Evolutionary conservation across 768 basidiomycete genomes (phyloP).

Genomic region (Crepidotus variabilis): DNA sequence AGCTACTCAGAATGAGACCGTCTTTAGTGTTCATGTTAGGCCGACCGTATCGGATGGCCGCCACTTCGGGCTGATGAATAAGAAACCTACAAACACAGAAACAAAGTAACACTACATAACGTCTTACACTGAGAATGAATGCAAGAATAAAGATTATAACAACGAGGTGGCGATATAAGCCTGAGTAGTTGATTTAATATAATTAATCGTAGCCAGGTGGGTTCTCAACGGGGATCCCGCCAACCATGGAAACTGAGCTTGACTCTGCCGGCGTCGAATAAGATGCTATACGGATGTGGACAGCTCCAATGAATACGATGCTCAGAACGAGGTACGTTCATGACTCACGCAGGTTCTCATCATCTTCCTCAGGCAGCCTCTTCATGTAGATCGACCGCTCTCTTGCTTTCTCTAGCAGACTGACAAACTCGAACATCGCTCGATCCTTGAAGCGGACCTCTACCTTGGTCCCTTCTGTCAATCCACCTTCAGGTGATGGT

Average conservation of each 20-base stretch:
- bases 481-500: slow-evolving; percentile 64
- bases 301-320: neutral
- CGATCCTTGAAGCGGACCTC: slow-evolving; percentile 68
- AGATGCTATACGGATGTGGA: slow-evolving; percentile 28
- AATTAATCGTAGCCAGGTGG: slow-evolving; percentile 45
- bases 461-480: slow-evolving; percentile 57
- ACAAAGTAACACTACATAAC: no score
- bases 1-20: no score
- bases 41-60: no score
- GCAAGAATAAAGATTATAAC: no score
- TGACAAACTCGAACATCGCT: slow-evolving; percentile 72
- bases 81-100: no score
- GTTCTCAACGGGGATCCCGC: slow-evolving; percentile 42
- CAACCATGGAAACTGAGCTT: slow-evolving; percentile 35
- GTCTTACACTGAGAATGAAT: no score
- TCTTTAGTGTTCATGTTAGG: no score
- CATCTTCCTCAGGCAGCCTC: slow-evolving; percentile 51
- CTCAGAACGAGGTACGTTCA: neutral
- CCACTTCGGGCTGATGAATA: no score
- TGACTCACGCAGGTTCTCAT: slow-evolving; percentile 57
- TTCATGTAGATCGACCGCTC: slow-evolving; percentile 76
- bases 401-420: slow-evolving; percentile 70
- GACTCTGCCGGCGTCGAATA: slow-evolving; percentile 45
- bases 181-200: neutral
- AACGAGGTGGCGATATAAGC: no score